phyloP scores from a whole-genome alignment of 352 stramenopile genomes.

The Phytophthora citricola region DNA sequence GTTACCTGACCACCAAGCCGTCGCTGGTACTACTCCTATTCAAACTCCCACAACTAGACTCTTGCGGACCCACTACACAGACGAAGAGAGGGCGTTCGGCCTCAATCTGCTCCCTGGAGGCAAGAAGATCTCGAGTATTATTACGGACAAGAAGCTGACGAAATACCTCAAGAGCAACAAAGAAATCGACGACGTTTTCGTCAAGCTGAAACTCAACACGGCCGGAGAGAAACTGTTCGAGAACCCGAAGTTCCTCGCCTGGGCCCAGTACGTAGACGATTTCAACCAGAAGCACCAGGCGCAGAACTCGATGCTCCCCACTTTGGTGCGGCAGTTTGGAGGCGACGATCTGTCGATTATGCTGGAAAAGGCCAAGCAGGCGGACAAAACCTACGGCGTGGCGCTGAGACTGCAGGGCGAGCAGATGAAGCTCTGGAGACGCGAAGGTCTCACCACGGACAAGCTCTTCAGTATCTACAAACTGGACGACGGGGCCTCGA shows the following conservation, averaged over 20 bases:
- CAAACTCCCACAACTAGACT: too few relatives aligned
- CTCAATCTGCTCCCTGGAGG: too few relatives aligned
- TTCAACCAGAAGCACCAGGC: neutral
- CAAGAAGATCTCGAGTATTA: too few relatives aligned
- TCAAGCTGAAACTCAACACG: conserved; percentile 5
- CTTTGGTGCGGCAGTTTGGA: neutral
- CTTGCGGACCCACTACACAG: too few relatives aligned
- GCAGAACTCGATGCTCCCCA: neutral
- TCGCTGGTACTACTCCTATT: too few relatives aligned
- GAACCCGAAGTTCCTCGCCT: neutral
- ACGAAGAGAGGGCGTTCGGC: too few relatives aligned
- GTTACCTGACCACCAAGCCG: too few relatives aligned
- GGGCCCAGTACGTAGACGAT: conserved; percentile 5
- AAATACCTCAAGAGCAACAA: too few relatives aligned
- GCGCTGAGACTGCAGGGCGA: conserved; percentile 6
- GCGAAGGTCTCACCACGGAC: neutral
- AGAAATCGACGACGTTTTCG: neutral
- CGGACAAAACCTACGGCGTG: neutral
- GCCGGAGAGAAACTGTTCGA: neutral
- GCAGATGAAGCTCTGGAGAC: conserved; percentile 1
- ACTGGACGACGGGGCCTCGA: neutral
- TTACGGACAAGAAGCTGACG: too few relatives aligned
- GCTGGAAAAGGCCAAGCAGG: conserved; percentile 6
- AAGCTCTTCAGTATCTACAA: conserved; percentile 5
- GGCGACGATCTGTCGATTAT: neutral